Evolutionary conservation across 257 asterid genomes (phyloP).

Genomic region (Nicotiana tabacum): DNA sequence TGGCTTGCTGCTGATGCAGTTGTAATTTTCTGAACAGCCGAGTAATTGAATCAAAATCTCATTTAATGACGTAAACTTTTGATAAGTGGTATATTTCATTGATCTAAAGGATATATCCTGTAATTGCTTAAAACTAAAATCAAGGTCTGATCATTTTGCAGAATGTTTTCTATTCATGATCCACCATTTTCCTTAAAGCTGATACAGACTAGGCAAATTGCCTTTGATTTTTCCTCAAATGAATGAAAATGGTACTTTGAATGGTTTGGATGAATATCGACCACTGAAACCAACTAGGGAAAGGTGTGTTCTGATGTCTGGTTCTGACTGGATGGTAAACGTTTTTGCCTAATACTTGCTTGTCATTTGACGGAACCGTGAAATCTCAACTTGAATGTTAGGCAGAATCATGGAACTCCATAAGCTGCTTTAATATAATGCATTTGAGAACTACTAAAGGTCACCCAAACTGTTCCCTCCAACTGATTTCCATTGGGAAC

Average conservation of each 20-base stretch:
- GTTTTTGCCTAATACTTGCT: not conserved
- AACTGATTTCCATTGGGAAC: not conserved
- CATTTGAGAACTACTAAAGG: not conserved
- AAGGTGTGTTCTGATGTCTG: not conserved
- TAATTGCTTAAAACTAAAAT: not conserved
- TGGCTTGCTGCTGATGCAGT: not conserved
- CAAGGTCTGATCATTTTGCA: not conserved
- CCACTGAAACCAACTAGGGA: not conserved
- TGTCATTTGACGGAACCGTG: not conserved
- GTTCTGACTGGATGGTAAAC: not conserved
- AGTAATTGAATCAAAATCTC: not conserved
- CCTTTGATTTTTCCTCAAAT: not conserved
- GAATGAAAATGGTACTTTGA: not conserved
- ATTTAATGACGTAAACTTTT: not conserved
- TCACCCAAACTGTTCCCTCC: not conserved
- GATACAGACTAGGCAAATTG: not conserved
- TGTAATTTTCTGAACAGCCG: not conserved
- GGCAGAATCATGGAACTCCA: not conserved
- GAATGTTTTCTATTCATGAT: not conserved
- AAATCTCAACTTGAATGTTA: not conserved
- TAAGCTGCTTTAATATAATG: not conserved
- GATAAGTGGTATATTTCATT: not conserved
- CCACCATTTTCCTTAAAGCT: not conserved
- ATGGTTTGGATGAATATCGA: not conserved
- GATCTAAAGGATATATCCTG: not conserved